phyloP scores from a whole-genome alignment of 306 rosid species.

The Vachellia pachyceras region DNA sequence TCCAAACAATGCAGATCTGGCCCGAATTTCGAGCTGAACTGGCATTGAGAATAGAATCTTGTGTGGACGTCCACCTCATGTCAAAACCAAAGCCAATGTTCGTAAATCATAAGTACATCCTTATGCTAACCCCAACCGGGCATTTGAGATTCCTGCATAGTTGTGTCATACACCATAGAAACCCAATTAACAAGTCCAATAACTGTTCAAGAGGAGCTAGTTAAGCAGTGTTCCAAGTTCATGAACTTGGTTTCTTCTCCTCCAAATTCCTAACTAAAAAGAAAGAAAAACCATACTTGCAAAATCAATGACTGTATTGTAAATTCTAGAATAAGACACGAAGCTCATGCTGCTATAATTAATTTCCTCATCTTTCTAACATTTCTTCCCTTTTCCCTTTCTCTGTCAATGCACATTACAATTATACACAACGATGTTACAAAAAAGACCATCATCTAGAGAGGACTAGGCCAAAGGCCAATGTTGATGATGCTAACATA shows the following conservation, averaged over 20 bases:
- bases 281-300: too few species aligned
- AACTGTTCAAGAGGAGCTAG: background rate
- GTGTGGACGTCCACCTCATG: background rate
- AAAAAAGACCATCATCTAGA: conserved; percentile 14
- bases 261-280: background rate
- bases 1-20: background rate
- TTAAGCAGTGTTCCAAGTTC: background rate
- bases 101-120: background rate
- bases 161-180: background rate
- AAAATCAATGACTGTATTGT: background rate
- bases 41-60: background rate
- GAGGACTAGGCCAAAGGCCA: conserved; percentile 17
- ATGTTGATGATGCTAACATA: conserved; percentile 24
- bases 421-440: conserved; percentile 3
- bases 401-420: background rate
- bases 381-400: background rate
- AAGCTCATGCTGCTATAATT: background rate
- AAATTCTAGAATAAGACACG: background rate
- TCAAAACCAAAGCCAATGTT: background rate
- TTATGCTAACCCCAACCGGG: background rate
- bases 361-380: background rate
- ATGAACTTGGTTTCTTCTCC: background rate
- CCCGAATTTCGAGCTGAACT: background rate
- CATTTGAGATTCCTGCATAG: background rate
- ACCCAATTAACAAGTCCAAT: background rate